Evolutionary conservation across 2,329 filamentous ascomycete species (phyloP).

Genomic region (Calonectria henricotiae): DNA sequence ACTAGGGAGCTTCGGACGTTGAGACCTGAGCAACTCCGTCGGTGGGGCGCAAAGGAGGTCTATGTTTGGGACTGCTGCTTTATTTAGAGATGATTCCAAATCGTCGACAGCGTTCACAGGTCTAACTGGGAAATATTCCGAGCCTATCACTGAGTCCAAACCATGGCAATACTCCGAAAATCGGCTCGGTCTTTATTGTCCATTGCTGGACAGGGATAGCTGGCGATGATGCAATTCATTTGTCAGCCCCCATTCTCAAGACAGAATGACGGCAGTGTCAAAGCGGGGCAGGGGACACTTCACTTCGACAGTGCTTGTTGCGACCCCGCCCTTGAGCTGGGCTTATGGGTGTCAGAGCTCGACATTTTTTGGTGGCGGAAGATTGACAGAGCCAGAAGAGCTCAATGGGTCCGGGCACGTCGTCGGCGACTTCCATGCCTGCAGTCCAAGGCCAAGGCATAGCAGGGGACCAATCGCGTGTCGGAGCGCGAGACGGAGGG

Average conservation of each 20-base stretch:
- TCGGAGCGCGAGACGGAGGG: background rate
- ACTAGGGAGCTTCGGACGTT: constrained; percentile 26
- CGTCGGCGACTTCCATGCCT: background rate
- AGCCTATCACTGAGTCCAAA: background rate
- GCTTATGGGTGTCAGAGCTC: constrained; percentile 7
- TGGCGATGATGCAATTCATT: constrained; percentile 52
- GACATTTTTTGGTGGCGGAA: background rate
- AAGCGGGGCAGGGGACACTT: constrained; percentile 43
- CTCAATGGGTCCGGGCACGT: constrained; percentile 19
- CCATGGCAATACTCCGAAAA: constrained; percentile 41
- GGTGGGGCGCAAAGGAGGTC: constrained; percentile 12
- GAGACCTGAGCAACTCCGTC: constrained; percentile 18
- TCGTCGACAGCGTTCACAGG: background rate
- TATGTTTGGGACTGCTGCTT: background rate
- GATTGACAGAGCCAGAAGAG: background rate
- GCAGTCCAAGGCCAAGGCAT: background rate
- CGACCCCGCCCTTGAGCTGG: constrained; percentile 43
- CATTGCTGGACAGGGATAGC: constrained; percentile 1
- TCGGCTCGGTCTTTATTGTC: constrained; percentile 36
- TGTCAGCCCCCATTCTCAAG: constrained; percentile 44
- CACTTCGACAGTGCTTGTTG: constrained; percentile 3
- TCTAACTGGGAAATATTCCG: constrained; percentile 20
- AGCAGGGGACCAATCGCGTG: constrained; percentile 14
- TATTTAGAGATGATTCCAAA: constrained; percentile 16
- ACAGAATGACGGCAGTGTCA: constrained; percentile 50